Conservation (phyloP, 2,329 filamentous ascomycete genomes). For the Sclerotinia borealis region DNA sequence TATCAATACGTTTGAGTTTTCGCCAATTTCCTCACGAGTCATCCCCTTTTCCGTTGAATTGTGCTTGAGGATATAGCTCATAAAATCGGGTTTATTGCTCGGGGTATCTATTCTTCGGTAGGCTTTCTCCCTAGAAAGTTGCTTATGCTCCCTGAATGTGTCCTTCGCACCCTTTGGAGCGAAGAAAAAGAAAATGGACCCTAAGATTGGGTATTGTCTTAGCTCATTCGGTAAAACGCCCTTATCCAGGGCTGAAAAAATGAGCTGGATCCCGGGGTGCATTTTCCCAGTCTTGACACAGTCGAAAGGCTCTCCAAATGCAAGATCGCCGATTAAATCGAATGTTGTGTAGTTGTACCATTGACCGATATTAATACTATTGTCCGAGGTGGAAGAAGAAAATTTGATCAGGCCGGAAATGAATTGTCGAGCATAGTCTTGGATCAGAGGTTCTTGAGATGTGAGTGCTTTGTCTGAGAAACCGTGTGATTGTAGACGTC, state of each 20-base stretch:
- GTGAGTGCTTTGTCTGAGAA: conserved; percentile 32
- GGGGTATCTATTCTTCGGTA: not conserved
- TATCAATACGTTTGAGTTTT: conserved; percentile 4
- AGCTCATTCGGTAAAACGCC: not conserved
- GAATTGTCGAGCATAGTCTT: conserved; percentile 5
- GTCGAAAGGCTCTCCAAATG: conserved; percentile 39
- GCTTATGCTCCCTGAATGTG: not conserved
- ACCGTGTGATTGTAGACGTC: conserved; percentile 27
- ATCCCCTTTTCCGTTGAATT: conserved; percentile 10
- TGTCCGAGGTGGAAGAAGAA: not conserved
- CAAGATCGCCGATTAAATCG: conserved; percentile 38
- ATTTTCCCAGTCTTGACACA: conserved; percentile 24
- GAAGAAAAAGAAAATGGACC: not conserved
- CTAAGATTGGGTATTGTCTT: not conserved
- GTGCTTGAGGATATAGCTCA: conserved; percentile 7
- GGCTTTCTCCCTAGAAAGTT: conserved; percentile 2
- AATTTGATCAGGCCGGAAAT: conserved; percentile 4
- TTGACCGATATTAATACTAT: conserved; percentile 19
- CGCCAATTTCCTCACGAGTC: not conserved
- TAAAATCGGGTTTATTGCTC: conserved; percentile 7
- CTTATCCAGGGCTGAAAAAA: not conserved
- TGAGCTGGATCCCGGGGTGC: not conserved
- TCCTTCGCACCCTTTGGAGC: not conserved
- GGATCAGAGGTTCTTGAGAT: conserved; percentile 26
- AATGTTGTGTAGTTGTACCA: conserved; percentile 35